Evolutionary conservation across 176 grass and related monocot species (phyloP).

Genomic region (Paspalum notatum): DNA sequence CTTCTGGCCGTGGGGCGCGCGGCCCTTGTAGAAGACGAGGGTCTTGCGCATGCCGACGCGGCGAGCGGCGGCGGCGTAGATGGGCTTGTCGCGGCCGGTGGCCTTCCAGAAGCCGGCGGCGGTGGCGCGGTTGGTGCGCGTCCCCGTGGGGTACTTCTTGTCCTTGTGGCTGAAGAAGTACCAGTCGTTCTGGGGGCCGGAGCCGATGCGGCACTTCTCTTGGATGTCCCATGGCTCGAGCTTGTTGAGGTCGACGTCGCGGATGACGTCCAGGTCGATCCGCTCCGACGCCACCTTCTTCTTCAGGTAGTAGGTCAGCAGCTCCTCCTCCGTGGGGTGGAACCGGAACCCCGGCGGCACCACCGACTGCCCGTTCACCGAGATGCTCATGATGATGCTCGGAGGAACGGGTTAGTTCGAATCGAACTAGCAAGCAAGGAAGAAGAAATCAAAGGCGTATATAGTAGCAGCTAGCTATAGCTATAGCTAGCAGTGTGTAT

Average conservation of each 20-base stretch:
- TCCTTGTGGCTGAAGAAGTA: slow-evolving; percentile 98
- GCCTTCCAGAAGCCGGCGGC: slow-evolving; percentile 91
- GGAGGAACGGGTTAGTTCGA: too few species aligned
- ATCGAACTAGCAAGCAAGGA: not conserved
- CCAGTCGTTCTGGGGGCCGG: slow-evolving; percentile 87
- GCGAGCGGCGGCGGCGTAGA: slow-evolving; percentile 35
- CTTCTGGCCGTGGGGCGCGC: slow-evolving; percentile 81
- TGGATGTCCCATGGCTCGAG: slow-evolving; percentile 98
- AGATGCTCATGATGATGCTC: slow-evolving; percentile 70
- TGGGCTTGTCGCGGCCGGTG: slow-evolving; percentile 87
- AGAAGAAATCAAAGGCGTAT: too few species aligned
- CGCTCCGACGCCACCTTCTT: slow-evolving; percentile 80
- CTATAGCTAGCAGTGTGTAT: too few species aligned
- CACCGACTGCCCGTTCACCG: slow-evolving; percentile 80
- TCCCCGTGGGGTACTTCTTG: slow-evolving; percentile 92
- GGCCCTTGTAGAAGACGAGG: slow-evolving; percentile 89
- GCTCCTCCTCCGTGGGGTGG: slow-evolving; percentile 94
- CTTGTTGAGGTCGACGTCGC: slow-evolving; percentile 89
- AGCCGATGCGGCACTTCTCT: slow-evolving; percentile 76
- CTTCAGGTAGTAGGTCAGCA: slow-evolving; percentile 84
- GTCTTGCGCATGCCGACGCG: slow-evolving; percentile 95
- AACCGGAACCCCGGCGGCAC: slow-evolving; percentile 95
- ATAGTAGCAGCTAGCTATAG: too few species aligned
- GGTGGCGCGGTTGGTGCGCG: slow-evolving; percentile 85
- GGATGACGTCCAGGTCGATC: slow-evolving; percentile 93